These are phyloP conservation scores for Pythium biforme DNA, from an alignment of 352 stramenopile genomes.

Conservation along the genomic window DNA sequence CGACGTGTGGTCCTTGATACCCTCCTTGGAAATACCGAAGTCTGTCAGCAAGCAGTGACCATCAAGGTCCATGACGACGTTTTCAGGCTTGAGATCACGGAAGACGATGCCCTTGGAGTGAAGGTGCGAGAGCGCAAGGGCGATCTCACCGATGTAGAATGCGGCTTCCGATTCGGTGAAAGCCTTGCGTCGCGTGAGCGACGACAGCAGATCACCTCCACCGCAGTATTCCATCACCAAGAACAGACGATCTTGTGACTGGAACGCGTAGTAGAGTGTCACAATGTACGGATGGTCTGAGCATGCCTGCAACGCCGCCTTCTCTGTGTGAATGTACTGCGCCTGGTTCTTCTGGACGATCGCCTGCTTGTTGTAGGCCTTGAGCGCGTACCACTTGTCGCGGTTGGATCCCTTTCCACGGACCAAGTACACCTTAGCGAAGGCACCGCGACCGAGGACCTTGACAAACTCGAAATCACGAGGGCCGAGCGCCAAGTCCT, in stretches of 20 bases:
- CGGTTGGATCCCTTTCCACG: conserved; percentile 81
- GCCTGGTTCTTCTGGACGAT: conserved; percentile 89
- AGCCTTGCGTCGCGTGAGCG: conserved; percentile 71
- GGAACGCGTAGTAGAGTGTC: conserved; percentile 82
- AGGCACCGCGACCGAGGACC: conserved; percentile 76
- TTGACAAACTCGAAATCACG: conserved; percentile 89
- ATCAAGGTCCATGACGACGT: conserved; percentile 86
- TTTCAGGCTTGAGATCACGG: conserved; percentile 85
- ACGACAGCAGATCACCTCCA: conserved; percentile 74
- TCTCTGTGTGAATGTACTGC: conserved; percentile 87
- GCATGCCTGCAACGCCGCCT: conserved; percentile 75
- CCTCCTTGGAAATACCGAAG: conserved; percentile 88
- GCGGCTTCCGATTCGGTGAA: conserved; percentile 77
- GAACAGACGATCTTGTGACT: conserved; percentile 81
- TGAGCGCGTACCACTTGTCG: conserved; percentile 86
- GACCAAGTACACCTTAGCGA: conserved; percentile 85
- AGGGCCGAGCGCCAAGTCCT: conserved; percentile 74
- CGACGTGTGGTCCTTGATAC: conserved; percentile 83
- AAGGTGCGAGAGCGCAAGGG: conserved; percentile 74
- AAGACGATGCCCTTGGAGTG: conserved; percentile 89
- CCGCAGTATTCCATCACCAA: conserved; percentile 88
- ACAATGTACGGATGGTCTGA: conserved; percentile 88
- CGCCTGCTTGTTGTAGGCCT: conserved; percentile 87
- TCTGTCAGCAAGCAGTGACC: conserved; percentile 80
- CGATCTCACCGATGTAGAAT: conserved; percentile 88